phyloP scores from a whole-genome alignment of 768 basidiomycete genomes.

The Suillus cothurnatus region DNA sequence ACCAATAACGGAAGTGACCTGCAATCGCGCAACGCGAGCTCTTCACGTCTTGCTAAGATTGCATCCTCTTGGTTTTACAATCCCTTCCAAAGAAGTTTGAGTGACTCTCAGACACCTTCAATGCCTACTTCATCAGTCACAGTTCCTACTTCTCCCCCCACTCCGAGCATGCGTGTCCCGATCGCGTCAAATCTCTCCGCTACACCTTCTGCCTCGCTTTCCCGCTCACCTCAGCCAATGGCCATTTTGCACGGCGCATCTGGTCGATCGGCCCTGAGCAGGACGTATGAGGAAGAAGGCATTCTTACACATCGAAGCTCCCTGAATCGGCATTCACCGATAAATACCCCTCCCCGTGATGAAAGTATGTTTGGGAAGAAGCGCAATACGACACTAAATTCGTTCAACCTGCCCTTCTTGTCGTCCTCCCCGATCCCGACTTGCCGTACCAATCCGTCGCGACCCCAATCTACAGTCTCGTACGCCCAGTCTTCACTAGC shows the following conservation, averaged over 20 bases:
- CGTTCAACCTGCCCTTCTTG: constrained; percentile 44
- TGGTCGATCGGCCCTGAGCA: constrained; percentile 49
- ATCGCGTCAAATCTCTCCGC: constrained; percentile 31
- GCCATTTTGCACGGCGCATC: constrained; percentile 40
- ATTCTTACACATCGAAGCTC: constrained; percentile 47
- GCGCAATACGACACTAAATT: constrained; percentile 47
- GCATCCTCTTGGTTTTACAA: constrained; percentile 81
- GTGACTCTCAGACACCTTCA: constrained; percentile 63
- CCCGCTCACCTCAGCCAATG: constrained; percentile 45
- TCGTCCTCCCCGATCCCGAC: constrained; percentile 46
- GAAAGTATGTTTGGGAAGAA: constrained; percentile 55
- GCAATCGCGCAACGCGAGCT: constrained; percentile 27
- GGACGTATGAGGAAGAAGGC: constrained; percentile 63
- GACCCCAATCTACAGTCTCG: constrained; percentile 56
- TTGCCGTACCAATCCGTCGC: constrained; percentile 65
- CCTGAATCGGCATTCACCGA: constrained; percentile 58
- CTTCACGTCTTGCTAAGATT: constrained; percentile 55
- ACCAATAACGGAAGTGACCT: constrained; percentile 32
- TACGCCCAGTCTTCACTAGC: constrained; percentile 75
- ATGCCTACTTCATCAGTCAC: constrained; percentile 51
- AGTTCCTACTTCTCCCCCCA: constrained; percentile 23
- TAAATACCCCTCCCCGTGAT: constrained; percentile 71
- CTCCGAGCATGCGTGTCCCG: constrained; percentile 32
- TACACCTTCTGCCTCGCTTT: constrained; percentile 33
- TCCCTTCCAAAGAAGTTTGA: constrained; percentile 64